phyloP scores from a whole-genome alignment of 805 yeast genomes.

The Zygosaccharomyces gambellarensis region DNA sequence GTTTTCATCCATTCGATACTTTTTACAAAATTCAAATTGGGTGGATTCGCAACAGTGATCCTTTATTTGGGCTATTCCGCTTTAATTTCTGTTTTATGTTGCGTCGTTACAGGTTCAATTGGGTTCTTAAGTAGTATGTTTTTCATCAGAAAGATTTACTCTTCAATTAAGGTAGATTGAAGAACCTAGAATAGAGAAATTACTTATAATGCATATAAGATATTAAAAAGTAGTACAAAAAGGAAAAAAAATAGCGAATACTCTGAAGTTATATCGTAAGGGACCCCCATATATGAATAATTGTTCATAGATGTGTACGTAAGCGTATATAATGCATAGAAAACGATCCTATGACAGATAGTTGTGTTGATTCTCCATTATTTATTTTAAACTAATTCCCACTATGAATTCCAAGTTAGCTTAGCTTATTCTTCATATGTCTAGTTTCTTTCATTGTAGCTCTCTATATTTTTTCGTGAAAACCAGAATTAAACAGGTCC shows the following conservation, averaged over 20 bases:
- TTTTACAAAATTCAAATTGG: conserved; percentile 63
- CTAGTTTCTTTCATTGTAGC: no score
- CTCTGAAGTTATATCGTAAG: no score
- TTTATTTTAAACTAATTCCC: background rate
- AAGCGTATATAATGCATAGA: conserved; percentile 1
- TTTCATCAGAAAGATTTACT: conserved; percentile 74
- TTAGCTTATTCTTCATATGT: no score
- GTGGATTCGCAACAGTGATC: conserved; percentile 69
- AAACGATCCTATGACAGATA: background rate
- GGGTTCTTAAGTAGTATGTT: conserved; percentile 73
- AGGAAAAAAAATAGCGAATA: background rate
- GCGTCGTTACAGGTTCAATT: conserved; percentile 80
- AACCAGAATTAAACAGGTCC: conserved; percentile 15
- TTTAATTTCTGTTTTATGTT: conserved; percentile 63
- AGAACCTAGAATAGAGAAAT: background rate
- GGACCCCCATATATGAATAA: background rate
- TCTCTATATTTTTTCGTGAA: no score
- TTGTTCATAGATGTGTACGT: background rate
- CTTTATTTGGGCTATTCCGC: conserved; percentile 79
- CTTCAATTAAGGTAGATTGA: conserved; percentile 81
- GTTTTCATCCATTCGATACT: conserved; percentile 78
- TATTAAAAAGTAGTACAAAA: background rate
- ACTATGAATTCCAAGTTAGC: no score
- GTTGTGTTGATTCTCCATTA: background rate
- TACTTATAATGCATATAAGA: conserved; percentile 1